phyloP scores from a whole-genome alignment of 73 alveolate genomes.

The Strombidium stylifer region DNA sequence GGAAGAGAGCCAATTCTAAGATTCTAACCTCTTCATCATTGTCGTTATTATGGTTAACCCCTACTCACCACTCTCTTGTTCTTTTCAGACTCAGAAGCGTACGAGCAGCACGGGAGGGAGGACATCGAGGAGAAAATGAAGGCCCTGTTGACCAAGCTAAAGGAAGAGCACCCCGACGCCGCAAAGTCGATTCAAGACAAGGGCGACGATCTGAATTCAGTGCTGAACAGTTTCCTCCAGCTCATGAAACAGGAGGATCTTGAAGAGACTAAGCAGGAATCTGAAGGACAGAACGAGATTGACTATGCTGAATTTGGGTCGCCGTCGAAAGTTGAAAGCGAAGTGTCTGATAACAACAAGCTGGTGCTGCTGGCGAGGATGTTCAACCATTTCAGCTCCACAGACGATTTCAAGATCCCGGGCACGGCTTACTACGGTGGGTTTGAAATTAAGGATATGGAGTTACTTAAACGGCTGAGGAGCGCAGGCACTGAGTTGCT shows the following conservation, averaged over 20 bases:
- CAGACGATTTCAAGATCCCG: constrained; percentile 68
- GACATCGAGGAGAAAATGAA: too few species aligned
- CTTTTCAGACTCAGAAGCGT: too few species aligned
- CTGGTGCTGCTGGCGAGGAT: constrained; percentile 3
- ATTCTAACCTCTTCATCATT: too few species aligned
- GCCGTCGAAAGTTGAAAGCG: background rate
- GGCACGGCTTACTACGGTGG: constrained; percentile 78
- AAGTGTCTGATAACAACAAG: background rate
- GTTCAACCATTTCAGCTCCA: constrained; percentile 3
- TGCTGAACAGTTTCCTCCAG: background rate
- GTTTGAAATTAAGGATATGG: constrained; percentile 59
- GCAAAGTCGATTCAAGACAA: background rate
- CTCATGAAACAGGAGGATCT: constrained; percentile 12
- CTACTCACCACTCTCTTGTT: too few species aligned
- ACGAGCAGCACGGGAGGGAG: too few species aligned
- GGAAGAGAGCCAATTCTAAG: too few species aligned
- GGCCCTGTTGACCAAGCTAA: too few species aligned
- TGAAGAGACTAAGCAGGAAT: too few species aligned
- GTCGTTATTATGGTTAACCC: too few species aligned
- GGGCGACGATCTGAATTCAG: background rate
- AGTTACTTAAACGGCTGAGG: constrained; percentile 53
- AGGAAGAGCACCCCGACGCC: too few species aligned
- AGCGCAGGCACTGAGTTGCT: constrained; percentile 81
- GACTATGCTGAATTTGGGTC: background rate
- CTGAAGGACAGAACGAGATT: too few species aligned